Evolutionary conservation across 371 early-diverging fungal genomes (phyloP), one percentile per base, ranked within the genome.

Genomic region (Dichotomocladium elegans): DNA sequence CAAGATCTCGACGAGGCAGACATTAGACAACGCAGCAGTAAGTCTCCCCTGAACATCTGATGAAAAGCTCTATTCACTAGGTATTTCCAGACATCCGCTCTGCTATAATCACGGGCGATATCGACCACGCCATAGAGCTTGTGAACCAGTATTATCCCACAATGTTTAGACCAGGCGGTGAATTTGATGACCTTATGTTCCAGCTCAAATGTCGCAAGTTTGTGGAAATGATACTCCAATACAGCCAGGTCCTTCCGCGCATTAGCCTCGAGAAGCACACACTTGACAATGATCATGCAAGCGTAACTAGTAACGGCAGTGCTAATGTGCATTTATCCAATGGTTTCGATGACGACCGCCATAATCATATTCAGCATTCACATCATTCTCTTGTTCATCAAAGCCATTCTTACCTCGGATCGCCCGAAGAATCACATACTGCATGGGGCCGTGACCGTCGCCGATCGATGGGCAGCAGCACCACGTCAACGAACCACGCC

Each of bases 131-230:
- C 0, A 75, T 93, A 21, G 58, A 68, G 12, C 55, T 87, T 25
- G 72, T 84, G 21, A 64, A 85, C 26, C 46, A 64, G 4, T 66
- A 72, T 33, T 92, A 85, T 61, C 90, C 93, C 1, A 57, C 44
- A 0, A 70, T 93, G 14, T 70, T 92, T 10, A 43, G 63, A 7
- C 58, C 61, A 11, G 19, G 25, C n/a, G 29, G 37, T n/a, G 25
- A 37, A 30, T 49, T 44, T 8, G 40, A 52, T 33, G 51, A 79
- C 41, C 69, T 93, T 35, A 56, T 72, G 28, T 90, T 94, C 53
- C 81, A 82, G 48, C 75, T 96, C 25, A 71, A 82, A 22, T 92
- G 94, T 58, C 87, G 82, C 33, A 83, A 89, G 59, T 94, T 94
- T 62, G 68, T 94, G 9, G 94, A 94, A 72, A 80, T 92, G 74